These are phyloP conservation scores for Pythium coloratum DNA, from an alignment of 352 stramenopile species.

Conservation along the genomic window DNA sequence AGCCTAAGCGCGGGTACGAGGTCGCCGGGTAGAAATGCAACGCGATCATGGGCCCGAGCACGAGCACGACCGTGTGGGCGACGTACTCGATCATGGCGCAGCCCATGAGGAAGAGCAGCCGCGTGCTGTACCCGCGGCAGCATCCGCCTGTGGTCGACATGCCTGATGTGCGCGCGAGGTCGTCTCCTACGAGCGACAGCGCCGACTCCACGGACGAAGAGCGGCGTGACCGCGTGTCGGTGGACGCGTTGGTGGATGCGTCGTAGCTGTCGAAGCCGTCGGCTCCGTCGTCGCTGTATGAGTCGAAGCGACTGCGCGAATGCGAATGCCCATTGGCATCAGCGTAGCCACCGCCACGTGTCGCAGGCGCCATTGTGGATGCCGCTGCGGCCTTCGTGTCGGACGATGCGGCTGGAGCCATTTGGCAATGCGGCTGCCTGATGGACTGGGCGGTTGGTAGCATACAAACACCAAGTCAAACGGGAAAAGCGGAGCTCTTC, in stretches of 20 bases:
- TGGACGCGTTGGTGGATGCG: not conserved
- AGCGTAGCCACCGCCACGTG: slow-evolving; percentile 8
- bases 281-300: slow-evolving; percentile 1
- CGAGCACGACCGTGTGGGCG: slow-evolving; percentile 65
- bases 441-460: not conserved
- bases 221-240: slow-evolving; percentile 17
- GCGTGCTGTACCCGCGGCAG: slow-evolving; percentile 68
- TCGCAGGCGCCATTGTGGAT: slow-evolving; percentile 4
- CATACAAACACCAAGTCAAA: slow-evolving; percentile 20
- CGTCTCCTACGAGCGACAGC: slow-evolving; percentile 23
- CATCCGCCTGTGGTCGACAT: slow-evolving; percentile 33
- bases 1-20: slow-evolving; percentile 68
- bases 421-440: slow-evolving; percentile 3
- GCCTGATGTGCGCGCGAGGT: slow-evolving; percentile 20
- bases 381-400: not conserved
- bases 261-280: slow-evolving; percentile 1
- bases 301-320: not conserved
- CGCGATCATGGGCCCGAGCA: slow-evolving; percentile 69
- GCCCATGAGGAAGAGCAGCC: slow-evolving; percentile 77
- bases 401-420: slow-evolving; percentile 18
- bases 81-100: slow-evolving; percentile 82
- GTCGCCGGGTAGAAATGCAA: slow-evolving; percentile 79
- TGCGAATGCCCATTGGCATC: not conserved
- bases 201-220: slow-evolving; percentile 30
- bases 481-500: slow-evolving; percentile 3